These are phyloP conservation scores for Grosmannia huntii DNA, from an alignment of 2,329 filamentous ascomycete genomes.

Conservation along the genomic window DNA sequence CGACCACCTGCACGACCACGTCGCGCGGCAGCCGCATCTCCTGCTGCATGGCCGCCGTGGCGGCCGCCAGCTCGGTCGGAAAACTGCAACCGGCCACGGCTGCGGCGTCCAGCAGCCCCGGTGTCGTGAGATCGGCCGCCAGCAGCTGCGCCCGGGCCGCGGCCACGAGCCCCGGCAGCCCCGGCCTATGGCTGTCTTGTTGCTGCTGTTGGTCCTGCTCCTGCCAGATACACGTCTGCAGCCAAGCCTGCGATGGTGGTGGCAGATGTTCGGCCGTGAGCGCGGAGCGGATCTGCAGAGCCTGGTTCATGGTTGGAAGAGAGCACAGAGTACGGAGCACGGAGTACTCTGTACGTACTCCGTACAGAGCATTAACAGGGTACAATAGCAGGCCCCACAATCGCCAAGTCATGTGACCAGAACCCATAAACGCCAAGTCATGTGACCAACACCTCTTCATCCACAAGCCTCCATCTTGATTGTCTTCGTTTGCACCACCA, in stretches of 20 bases:
- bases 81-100: conserved; percentile 30
- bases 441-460: neutral
- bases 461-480: neutral
- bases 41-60: conserved; percentile 30
- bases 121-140: conserved; percentile 58
- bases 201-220: neutral
- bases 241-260: conserved; percentile 42
- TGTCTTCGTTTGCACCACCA: neutral
- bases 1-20: conserved; percentile 69
- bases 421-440: conserved; percentile 2
- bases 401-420: too few species aligned
- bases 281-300: conserved; percentile 37
- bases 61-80: conserved; percentile 34
- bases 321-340: neutral
- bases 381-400: too few species aligned
- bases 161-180: conserved; percentile 59
- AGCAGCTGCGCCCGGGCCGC: conserved; percentile 74
- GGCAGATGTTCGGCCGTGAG: conserved; percentile 42
- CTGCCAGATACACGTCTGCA: conserved; percentile 45
- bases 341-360: too few species aligned
- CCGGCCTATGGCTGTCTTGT: conserved; percentile 38
- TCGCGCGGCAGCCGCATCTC: conserved; percentile 46
- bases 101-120: conserved; percentile 34
- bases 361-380: too few species aligned
- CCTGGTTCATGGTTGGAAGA: conserved; percentile 19